Evolutionary conservation across 208 protist genomes (phyloP).

Genomic region (Phytomonas sp.): DNA sequence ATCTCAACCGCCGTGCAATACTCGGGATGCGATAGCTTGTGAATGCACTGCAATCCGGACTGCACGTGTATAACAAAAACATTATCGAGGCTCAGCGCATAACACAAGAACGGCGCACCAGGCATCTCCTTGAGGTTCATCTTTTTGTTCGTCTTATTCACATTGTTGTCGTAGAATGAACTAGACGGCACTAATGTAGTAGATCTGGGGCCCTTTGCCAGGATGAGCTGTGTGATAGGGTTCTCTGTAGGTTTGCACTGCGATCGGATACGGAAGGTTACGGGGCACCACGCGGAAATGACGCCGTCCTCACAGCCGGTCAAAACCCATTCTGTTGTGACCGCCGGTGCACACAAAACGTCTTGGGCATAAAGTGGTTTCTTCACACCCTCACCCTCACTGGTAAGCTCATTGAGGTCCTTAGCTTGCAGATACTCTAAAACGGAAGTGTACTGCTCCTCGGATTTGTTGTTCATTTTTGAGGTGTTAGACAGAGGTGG

Average conservation of each 20-base stretch:
- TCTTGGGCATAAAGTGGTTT: background rate
- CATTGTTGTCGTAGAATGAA: background rate
- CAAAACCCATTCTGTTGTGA: conserved; percentile 14
- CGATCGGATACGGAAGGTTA: conserved; percentile 26
- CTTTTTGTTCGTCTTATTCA: background rate
- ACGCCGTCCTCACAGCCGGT: conserved; percentile 38
- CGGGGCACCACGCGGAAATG: conserved; percentile 24
- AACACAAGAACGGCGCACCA: background rate
- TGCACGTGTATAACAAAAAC: too few species aligned
- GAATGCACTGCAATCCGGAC: background rate
- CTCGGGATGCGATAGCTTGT: background rate
- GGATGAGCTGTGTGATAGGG: conserved; percentile 25
- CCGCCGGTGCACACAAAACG: background rate
- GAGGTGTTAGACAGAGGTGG: conserved; percentile 10
- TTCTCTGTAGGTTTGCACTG: conserved; percentile 11
- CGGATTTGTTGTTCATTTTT: too few species aligned
- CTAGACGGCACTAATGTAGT: background rate
- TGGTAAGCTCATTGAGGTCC: too few species aligned
- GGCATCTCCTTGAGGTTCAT: background rate
- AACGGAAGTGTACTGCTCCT: too few species aligned
- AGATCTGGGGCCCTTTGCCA: background rate
- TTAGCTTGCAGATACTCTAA: too few species aligned
- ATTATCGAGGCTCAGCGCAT: background rate
- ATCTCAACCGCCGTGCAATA: background rate
- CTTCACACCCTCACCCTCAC: background rate